A percentile compares a stretch with the other conserved stretches of the same genome.
Conservation (phyloP, 345 rosid species). For the Populus deltoides region DNA sequence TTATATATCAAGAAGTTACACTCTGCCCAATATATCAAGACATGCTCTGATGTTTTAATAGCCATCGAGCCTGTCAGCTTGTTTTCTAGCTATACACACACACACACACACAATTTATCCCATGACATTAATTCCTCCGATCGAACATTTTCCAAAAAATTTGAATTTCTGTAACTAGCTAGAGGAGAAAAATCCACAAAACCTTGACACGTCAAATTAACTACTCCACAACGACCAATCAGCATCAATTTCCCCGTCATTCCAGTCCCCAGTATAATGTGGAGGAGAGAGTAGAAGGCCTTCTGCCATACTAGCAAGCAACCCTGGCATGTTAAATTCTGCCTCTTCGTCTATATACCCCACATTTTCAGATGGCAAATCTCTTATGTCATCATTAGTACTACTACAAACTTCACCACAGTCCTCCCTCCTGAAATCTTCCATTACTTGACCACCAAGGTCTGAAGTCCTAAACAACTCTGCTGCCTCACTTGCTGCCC, state of each 20-base stretch:
- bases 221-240: constrained; percentile 44
- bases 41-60: too few species aligned
- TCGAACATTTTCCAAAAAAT: too few species aligned
- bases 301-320: constrained; percentile 53
- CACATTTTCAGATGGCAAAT: too few species aligned
- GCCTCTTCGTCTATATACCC: constrained; percentile 39
- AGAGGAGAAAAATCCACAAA: too few species aligned
- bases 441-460: not conserved
- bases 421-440: not conserved
- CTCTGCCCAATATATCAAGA: too few species aligned
- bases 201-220: not conserved
- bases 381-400: too few species aligned
- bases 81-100: too few species aligned
- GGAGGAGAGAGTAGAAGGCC: constrained; percentile 70
- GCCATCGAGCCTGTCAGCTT: too few species aligned
- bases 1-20: too few species aligned
- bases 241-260: constrained; percentile 18
- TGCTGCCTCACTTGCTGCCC: constrained; percentile 53
- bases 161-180: too few species aligned
- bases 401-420: constrained; percentile 7
- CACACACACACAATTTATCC: too few species aligned
- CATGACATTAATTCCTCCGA: too few species aligned
- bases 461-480: constrained; percentile 45
- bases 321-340: constrained; percentile 39
- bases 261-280: constrained; percentile 3